Evolutionary conservation across 1,139 yeast genomes (phyloP), one percentile per base, ranked within the genome.

Genomic region (Saccharomyces hybrid): DNA sequence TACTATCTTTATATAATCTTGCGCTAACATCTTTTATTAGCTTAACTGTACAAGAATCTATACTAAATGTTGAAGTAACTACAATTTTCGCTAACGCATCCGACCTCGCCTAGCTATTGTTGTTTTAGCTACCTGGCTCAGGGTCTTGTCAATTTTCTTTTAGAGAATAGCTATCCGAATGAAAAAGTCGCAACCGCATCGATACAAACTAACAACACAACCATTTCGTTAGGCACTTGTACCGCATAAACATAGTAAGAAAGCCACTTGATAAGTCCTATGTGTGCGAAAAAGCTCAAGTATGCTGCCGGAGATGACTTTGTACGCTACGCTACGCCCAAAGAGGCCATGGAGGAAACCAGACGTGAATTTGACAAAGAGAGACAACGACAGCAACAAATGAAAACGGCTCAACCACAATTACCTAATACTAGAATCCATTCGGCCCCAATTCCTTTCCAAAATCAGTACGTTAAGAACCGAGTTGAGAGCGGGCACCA

Each of bases 301-400:
- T 69, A 70, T 51, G 64, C 70, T 5, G 68, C 66, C 5, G 72
- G 72, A 4, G 73, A 70, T 58, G 70, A 70, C 50, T 52, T 69
- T 32, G 61, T 59, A 60, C 56, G 69, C 26, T 67, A 65, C 56
- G 70, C 72, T 1, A 70, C 73, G 1, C 73, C 73, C 16, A 67
- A 68, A 52, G 71, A 70, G 53, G 70, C 72, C 2, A 57, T 70
- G 63, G 63, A 65, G 46, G 67, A 67, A 23, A 62, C 64, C 7
- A 60, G 59, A 50, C 60, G 67, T 42, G 54, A 59, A 42, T 57
- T 56, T 28, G 66, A 66, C 47, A 63, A 63, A 42, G 68, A 62
- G 44, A 62, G 63, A 47, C 46, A 53, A 26, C 52, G 51, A 19
- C 53, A 54, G 6, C 49, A 50, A n/a, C 48, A 52, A 29, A 38